These are phyloP conservation scores for Lodderomyces elongisporus DNA, from an alignment of 1,139 yeast genomes.

Conservation along the genomic window DNA sequence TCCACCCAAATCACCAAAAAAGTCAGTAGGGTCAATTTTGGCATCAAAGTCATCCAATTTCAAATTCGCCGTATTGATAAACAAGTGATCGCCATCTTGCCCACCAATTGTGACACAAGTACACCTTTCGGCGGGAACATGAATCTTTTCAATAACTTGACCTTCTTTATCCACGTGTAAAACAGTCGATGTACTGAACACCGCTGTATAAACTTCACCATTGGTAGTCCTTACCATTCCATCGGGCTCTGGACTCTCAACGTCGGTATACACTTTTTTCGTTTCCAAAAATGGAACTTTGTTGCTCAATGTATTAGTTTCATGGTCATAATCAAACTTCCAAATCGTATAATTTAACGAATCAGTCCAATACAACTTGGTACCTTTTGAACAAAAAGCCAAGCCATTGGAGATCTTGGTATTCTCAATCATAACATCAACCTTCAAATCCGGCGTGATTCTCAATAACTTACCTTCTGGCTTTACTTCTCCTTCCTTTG, in stretches of 20 bases:
- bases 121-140: conserved; percentile 57
- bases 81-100: conserved; percentile 48
- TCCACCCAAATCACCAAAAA: conserved; percentile 54
- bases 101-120: conserved; percentile 79
- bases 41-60: conserved; percentile 33
- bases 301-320: conserved; percentile 41
- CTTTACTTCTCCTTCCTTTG: conserved; percentile 20
- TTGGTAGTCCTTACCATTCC: conserved; percentile 64
- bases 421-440: conserved; percentile 29
- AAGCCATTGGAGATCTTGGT: conserved; percentile 71
- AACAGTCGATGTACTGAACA: conserved; percentile 59
- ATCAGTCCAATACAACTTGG: conserved; percentile 66
- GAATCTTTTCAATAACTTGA: conserved; percentile 44
- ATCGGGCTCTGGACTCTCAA: conserved; percentile 63
- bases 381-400: conserved; percentile 54
- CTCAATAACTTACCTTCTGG: conserved; percentile 44
- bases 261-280: conserved; percentile 21
- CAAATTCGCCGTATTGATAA: conserved; percentile 62
- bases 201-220: conserved; percentile 64
- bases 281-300: conserved; percentile 40
- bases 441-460: conserved; percentile 29
- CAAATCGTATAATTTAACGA: conserved; percentile 56
- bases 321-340: conserved; percentile 54
- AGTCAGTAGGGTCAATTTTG: conserved; percentile 24
- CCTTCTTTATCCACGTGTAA: conserved; percentile 51